phyloP scores from a whole-genome alignment of 2,329 filamentous ascomycete species.

The Aspergillus transmontanensis region DNA sequence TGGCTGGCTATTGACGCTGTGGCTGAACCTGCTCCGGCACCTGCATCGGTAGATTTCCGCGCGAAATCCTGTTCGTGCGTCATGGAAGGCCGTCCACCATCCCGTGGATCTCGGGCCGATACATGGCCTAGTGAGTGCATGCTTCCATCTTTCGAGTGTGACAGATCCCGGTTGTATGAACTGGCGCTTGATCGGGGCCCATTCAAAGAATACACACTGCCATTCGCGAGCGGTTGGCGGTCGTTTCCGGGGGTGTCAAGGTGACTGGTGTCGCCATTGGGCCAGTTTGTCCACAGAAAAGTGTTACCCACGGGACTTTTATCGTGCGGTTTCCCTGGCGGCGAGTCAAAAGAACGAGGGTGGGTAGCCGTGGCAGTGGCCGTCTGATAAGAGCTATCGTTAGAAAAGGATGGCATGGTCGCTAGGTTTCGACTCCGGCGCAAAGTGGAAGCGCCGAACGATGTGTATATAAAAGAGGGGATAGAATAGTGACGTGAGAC shows the following conservation, averaged over 20 bases:
- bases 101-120: conserved; percentile 35
- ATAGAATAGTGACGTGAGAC: conserved; percentile 6
- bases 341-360: conserved; percentile 43
- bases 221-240: conserved; percentile 45
- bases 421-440: conserved; percentile 14
- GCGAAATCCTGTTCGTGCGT: conserved; percentile 28
- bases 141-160: conserved; percentile 45
- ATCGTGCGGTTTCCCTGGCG: conserved; percentile 46
- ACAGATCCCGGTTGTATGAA: conserved; percentile 46
- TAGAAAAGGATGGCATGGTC: conserved; percentile 45
- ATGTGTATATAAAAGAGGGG: not conserved
- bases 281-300: conserved; percentile 50
- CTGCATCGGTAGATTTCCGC: conserved; percentile 33
- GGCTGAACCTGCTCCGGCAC: conserved; percentile 29
- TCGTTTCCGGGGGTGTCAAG: conserved; percentile 42
- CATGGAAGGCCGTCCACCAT: conserved; percentile 30
- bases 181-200: conserved; percentile 56
- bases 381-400: conserved; percentile 37
- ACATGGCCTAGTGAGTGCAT: conserved; percentile 52
- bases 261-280: conserved; percentile 45
- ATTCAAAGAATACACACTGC: conserved; percentile 62
- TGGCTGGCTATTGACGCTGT: conserved; percentile 27
- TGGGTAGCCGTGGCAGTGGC: conserved; percentile 37
- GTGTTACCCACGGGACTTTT: conserved; percentile 48
- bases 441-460: conserved; percentile 8